phyloP scores from a whole-genome alignment of 768 basidiomycete species.

The Pulveroboletus sp. region DNA sequence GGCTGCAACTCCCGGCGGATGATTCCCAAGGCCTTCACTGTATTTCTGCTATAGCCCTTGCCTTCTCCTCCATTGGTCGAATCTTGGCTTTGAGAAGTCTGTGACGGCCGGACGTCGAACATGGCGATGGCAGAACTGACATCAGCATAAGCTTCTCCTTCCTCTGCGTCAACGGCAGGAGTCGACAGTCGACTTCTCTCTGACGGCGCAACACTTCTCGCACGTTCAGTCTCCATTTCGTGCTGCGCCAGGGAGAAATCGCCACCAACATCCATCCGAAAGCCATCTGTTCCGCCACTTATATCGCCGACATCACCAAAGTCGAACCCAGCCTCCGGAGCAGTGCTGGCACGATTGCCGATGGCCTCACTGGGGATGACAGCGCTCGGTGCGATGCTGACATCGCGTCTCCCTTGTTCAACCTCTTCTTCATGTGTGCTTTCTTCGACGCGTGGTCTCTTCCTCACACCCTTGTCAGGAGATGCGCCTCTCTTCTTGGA shows the following conservation, averaged over 20 bases:
- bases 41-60: conserved; percentile 85
- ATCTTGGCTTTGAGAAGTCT: conserved; percentile 48
- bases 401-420: conserved; percentile 67
- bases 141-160: conserved; percentile 64
- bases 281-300: conserved; percentile 55
- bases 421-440: conserved; percentile 53
- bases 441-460: conserved; percentile 55
- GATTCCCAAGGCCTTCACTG: conserved; percentile 74
- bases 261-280: conserved; percentile 61
- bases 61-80: conserved; percentile 46
- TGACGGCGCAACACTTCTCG: conserved; percentile 49
- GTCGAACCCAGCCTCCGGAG: conserved; percentile 54
- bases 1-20: conserved; percentile 69
- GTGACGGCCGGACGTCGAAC: conserved; percentile 63
- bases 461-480: conserved; percentile 51
- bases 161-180: conserved; percentile 56
- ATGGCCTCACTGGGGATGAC: conserved; percentile 53
- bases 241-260: conserved; percentile 37
- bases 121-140: conserved; percentile 71
- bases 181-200: conserved; percentile 63
- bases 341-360: conserved; percentile 48
- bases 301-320: conserved; percentile 61
- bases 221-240: conserved; percentile 33
- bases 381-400: conserved; percentile 56
- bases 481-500: conserved; percentile 58